These are phyloP conservation scores for Guyanaporus albipodus DNA, from an alignment of 768 basidiomycete genomes.

Conservation along the genomic window DNA sequence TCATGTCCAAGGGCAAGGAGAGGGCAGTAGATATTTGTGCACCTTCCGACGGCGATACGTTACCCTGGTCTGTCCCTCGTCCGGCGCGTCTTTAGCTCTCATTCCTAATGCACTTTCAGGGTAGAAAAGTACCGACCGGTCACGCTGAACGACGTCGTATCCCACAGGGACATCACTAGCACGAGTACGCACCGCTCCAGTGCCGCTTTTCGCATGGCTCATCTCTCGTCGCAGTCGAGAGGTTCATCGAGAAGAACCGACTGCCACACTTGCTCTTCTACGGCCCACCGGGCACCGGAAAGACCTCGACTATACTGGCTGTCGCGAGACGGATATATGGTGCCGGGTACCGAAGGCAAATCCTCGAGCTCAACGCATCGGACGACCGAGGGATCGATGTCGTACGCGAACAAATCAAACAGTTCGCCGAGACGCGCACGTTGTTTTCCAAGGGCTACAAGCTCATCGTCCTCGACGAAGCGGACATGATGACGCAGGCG, in stretches of 20 bases:
- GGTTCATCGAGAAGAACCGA: slow-evolving; percentile 92
- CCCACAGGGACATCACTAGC: slow-evolving; percentile 90
- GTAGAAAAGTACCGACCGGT: slow-evolving; percentile 97
- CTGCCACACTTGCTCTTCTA: slow-evolving; percentile 95
- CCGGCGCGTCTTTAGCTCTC: background rate
- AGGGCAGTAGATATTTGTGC: slow-evolving; percentile 48
- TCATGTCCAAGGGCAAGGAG: slow-evolving; percentile 61
- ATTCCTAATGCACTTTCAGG: slow-evolving; percentile 45
- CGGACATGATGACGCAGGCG: slow-evolving; percentile 99
- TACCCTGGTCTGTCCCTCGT: slow-evolving; percentile 69
- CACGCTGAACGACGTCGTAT: slow-evolving; percentile 90
- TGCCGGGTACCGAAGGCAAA: slow-evolving; percentile 78
- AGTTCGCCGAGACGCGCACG: slow-evolving; percentile 94
- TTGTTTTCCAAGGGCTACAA: slow-evolving; percentile 92
- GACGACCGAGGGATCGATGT: slow-evolving; percentile 99
- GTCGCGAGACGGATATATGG: slow-evolving; percentile 96
- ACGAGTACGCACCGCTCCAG: slow-evolving; percentile 59
- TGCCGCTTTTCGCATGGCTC: background rate
- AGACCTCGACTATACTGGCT: slow-evolving; percentile 95
- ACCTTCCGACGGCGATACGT: slow-evolving; percentile 53
- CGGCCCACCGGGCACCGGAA: slow-evolving; percentile 97
- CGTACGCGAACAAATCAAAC: slow-evolving; percentile 97
- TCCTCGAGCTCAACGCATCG: slow-evolving; percentile 97
- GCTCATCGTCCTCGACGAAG: slow-evolving; percentile 96
- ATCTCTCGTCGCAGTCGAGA: slow-evolving; percentile 64